Evolutionary conservation across 441 rosid genomes (phyloP).

Genomic region (Erysimum cheiri): DNA sequence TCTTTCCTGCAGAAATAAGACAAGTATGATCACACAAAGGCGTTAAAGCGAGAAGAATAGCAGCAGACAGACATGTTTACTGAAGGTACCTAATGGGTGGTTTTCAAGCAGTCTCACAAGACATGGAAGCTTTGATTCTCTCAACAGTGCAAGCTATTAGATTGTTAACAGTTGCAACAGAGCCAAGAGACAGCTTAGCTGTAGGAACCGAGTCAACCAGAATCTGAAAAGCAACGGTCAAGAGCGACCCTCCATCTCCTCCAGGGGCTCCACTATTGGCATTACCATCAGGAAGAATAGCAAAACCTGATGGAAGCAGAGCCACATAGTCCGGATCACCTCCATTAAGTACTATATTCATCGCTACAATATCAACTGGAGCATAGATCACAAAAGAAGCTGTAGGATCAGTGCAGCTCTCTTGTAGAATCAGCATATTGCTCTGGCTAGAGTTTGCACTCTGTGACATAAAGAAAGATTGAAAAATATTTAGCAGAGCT

Average conservation of each 20-base stretch:
- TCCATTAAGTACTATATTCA: slow-evolving; percentile 78
- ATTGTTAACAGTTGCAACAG: slow-evolving; percentile 97
- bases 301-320: slow-evolving; percentile 88
- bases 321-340: slow-evolving; percentile 87
- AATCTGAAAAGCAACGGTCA: slow-evolving; percentile 95
- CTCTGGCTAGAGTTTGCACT: slow-evolving; percentile 83
- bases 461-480: slow-evolving; percentile 43
- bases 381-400: slow-evolving; percentile 87
- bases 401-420: slow-evolving; percentile 75
- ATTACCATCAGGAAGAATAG: slow-evolving; percentile 83
- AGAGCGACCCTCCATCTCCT: slow-evolving; percentile 74
- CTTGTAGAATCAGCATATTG: slow-evolving; percentile 89
- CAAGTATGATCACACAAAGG: slow-evolving; percentile 1
- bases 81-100: slow-evolving; percentile 16
- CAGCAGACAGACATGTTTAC: background rate
- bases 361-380: slow-evolving; percentile 81
- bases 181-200: slow-evolving; percentile 92
- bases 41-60: background rate
- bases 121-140: slow-evolving; percentile 81
- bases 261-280: slow-evolving; percentile 42
- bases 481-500: background rate
- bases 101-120: slow-evolving; percentile 59
- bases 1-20: slow-evolving; percentile 32
- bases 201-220: slow-evolving; percentile 94
- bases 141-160: slow-evolving; percentile 91